Percentiles rank a stretch among this genome's conserved stretches.
Conservation (phyloP, 2,329 filamentous ascomycete species). For the Lecanoromycetidae sp. region DNA sequence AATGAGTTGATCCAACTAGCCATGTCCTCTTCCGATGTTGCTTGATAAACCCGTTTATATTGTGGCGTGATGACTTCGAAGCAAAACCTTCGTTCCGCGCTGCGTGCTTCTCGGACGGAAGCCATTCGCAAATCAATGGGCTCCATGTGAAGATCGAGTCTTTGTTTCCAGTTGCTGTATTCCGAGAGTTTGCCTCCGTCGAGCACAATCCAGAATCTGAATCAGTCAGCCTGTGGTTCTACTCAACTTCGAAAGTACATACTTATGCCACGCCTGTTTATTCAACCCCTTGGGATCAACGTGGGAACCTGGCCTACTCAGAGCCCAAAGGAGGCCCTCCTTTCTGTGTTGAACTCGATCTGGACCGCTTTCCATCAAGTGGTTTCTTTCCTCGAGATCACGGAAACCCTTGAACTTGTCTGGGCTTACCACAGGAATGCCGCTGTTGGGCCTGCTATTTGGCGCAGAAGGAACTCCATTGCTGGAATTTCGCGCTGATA, state of each 20-base stretch:
- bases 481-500: constrained; percentile 12
- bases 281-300: constrained; percentile 91
- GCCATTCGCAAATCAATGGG: constrained; percentile 95
- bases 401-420: constrained; percentile 79
- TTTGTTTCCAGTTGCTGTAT: constrained; percentile 99
- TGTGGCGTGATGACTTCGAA: constrained; percentile 97
- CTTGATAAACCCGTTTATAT: constrained; percentile 92
- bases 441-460: constrained; percentile 24
- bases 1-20: constrained; percentile 91
- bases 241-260: constrained; percentile 30
- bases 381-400: constrained; percentile 75
- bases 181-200: constrained; percentile 95
- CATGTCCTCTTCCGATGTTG: constrained; percentile 96
- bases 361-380: constrained; percentile 38
- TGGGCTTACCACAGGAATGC: constrained; percentile 22
- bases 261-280: constrained; percentile 99
- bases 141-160: constrained; percentile 90
- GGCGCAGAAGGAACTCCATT: constrained; percentile 30
- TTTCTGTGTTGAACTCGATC: constrained; percentile 63
- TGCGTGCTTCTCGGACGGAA: constrained; percentile 88
- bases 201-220: constrained; percentile 93
- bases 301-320: constrained; percentile 85
- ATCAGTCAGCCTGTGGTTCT: constrained; percentile 22
- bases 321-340: constrained; percentile 86
- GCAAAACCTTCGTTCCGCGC: constrained; percentile 88